phyloP scores from a whole-genome alignment of 202 grass and related monocot genomes.

The Panicum hallii region DNA sequence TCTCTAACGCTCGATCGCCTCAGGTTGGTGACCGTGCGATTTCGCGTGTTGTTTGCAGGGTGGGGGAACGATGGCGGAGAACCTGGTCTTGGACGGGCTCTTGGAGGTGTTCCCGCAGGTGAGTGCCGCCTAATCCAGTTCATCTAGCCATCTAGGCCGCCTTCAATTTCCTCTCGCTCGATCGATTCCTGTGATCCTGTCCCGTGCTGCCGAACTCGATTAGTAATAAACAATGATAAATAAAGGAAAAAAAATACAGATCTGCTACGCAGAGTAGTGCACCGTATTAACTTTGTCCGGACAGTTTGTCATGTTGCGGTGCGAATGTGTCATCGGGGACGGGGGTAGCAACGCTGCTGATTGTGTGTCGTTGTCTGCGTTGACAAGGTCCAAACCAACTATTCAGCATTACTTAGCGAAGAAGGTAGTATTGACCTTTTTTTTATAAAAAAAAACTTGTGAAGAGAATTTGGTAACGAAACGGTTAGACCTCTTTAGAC shows the following conservation, averaged over 20 bases:
- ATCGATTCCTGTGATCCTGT: background rate
- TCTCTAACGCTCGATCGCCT: background rate
- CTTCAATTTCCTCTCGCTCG: background rate
- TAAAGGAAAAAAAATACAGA: no score
- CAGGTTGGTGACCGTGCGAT: background rate
- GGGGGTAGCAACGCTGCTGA: background rate
- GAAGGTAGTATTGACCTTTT: background rate
- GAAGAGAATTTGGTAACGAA: background rate
- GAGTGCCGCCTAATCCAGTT: background rate
- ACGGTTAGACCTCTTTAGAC: background rate
- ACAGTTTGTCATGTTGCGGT: background rate
- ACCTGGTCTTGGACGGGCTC: constrained; percentile 35
- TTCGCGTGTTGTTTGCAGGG: background rate
- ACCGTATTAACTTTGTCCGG: background rate
- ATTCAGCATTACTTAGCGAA: constrained; percentile 17
- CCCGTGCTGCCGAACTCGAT: background rate
- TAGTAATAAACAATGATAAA: background rate
- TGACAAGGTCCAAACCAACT: background rate
- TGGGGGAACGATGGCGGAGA: constrained; percentile 21
- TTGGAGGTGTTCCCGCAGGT: constrained; percentile 53
- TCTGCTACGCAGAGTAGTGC: background rate
- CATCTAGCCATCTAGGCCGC: no score
- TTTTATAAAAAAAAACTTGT: background rate
- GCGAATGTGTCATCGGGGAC: no score
- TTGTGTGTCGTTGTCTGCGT: background rate